phyloP scores from a whole-genome alignment of 805 yeast species.

The Candida anglica region DNA sequence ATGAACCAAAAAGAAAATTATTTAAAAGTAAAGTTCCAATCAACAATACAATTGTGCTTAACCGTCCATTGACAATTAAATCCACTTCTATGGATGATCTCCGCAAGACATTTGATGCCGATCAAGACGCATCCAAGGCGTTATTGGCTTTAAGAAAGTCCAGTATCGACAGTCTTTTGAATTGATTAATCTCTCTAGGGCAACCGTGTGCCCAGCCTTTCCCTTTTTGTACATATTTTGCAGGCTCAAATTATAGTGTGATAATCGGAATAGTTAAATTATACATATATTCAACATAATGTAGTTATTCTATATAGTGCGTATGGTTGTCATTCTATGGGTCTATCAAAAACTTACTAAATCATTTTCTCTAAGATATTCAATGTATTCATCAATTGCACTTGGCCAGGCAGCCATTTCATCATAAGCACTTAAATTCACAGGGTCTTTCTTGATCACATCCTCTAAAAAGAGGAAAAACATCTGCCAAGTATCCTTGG shows the following conservation, averaged over 20 bases:
- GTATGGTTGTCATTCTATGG: too few species aligned
- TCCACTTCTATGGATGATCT: constrained; percentile 5
- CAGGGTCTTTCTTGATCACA: constrained; percentile 45
- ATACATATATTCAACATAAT: too few species aligned
- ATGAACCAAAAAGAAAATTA: constrained; percentile 10
- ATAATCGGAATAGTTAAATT: too few species aligned
- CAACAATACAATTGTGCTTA: constrained; percentile 14
- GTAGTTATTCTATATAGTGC: too few species aligned
- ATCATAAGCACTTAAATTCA: constrained; percentile 53
- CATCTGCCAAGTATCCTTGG: constrained; percentile 87
- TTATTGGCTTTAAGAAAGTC: constrained; percentile 38
- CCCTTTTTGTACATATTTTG: too few species aligned
- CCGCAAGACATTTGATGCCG: constrained; percentile 15
- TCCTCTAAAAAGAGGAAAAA: constrained; percentile 58
- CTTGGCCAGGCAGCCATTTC: constrained; percentile 92
- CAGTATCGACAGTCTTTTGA: constrained; percentile 37
- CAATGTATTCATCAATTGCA: constrained; percentile 79
- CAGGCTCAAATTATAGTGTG: too few species aligned
- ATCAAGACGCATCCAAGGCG: constrained; percentile 35
- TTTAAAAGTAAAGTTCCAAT: constrained; percentile 28
- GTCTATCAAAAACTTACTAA: too few species aligned
- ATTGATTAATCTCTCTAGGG: constrained; percentile 13
- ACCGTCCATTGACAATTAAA: constrained; percentile 3
- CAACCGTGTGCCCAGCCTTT: too few species aligned
- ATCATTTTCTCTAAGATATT: constrained; percentile 36